Evolutionary conservation across 164 flowering plant species (phyloP).

Genomic region (Liquidambar formosana): DNA sequence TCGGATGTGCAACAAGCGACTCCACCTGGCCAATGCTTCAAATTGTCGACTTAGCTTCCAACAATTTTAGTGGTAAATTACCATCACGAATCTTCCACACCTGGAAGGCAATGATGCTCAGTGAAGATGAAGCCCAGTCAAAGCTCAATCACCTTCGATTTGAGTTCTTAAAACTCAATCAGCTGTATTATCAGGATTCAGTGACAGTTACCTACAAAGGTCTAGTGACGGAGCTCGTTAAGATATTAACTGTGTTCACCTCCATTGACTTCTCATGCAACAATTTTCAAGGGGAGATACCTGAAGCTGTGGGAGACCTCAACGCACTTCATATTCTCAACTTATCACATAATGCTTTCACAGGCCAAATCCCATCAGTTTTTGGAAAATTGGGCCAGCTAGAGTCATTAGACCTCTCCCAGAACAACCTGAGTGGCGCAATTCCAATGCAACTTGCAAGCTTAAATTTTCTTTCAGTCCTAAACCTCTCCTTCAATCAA

Average conservation of each 20-base stretch:
- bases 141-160: background rate
- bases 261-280: conserved; percentile 3
- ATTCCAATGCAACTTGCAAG: conserved; percentile 29
- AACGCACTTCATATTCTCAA: background rate
- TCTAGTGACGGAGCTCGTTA: background rate
- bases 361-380: conserved; percentile 34
- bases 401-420: conserved; percentile 33
- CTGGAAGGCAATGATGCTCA: conserved; percentile 2
- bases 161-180: background rate
- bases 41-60: conserved; percentile 1
- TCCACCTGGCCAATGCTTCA: conserved; percentile 6
- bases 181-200: background rate
- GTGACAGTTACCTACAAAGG: background rate
- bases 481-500: conserved; percentile 38
- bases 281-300: background rate
- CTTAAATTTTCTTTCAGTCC: conserved; percentile 25
- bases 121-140: background rate
- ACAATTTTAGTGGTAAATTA: background rate
- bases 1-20: background rate
- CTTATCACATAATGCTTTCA: conserved; percentile 22
- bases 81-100: background rate
- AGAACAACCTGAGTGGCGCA: conserved; percentile 29
- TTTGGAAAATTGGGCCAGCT: conserved; percentile 30
- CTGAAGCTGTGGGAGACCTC: background rate
- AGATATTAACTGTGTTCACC: background rate